Percentiles rank a stretch among this genome's conserved stretches.
phyloP scores from a whole-genome alignment of 139 green algal genomes.

The Chlamydomonas schloesseri region DNA sequence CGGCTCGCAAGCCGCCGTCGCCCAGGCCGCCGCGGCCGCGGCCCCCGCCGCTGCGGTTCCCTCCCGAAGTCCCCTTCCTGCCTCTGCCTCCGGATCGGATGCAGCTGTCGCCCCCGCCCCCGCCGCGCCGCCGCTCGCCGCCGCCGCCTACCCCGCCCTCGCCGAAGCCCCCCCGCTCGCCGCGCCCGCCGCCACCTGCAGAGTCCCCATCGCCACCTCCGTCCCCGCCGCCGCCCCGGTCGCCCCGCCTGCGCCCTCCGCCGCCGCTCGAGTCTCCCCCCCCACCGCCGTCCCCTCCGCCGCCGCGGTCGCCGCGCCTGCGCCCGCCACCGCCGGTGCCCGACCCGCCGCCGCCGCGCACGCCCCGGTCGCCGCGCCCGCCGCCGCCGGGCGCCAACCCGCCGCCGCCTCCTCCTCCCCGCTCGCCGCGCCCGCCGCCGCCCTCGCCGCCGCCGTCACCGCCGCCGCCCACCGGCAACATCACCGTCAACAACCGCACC shows the following conservation, averaged over 20 bases:
- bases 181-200: neutral
- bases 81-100: neutral
- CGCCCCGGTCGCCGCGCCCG: neutral
- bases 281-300: neutral
- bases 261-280: neutral
- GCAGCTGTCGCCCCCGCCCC: neutral
- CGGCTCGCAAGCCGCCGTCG: too few species aligned
- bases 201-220: neutral
- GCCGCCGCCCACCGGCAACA: neutral
- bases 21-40: too few species aligned
- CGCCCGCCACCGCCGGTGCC: neutral
- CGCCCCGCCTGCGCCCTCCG: neutral
- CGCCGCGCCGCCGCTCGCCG: too few species aligned
- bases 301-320: neutral
- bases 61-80: neutral
- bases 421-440: neutral
- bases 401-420: neutral
- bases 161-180: neutral
- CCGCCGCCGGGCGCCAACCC: neutral
- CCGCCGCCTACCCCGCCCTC: neutral
- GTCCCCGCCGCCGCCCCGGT: neutral
- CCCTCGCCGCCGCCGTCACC: neutral
- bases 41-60: neutral
- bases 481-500: constrained; percentile 39
- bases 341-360: neutral